Evolutionary conservation across 2,329 filamentous ascomycete genomes (phyloP), one percentile per base, ranked within the genome.

Genomic region (Diaporthe ampelina): DNA sequence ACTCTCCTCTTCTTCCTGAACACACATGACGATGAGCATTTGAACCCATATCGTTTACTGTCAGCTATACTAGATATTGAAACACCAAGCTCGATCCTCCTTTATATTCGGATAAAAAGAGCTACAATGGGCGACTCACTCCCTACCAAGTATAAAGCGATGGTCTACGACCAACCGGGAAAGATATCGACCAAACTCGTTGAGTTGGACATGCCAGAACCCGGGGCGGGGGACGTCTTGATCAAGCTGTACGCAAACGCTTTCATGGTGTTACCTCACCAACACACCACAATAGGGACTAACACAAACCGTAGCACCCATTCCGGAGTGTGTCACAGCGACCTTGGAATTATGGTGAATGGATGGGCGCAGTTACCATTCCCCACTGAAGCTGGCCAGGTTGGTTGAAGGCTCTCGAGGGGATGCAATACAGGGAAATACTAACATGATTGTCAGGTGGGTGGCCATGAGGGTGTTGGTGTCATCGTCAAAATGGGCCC

Each of bases 401-500:
- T 78, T 52, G 13, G 74, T 52, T 17, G n/a, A 13, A 52, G 9
- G n/a, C 8, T 10, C n/a, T 11, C n/a, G n/a, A 13, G 1, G 21
- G 17, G 9, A 11, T 19, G n/a, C 8, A 0, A 26, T 26, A 11
- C 3, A 7, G 9, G 45, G 8, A 29, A 4, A 26, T 24, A 21
- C 57, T 72, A 50, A 72, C 21, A 32, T 15, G 13, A 19, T 17
- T 26, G 93, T 7, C 13, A 75, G 74, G 45, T 75, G 5, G 92
- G 92, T 56, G 92, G 92, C 6, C 92, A 94, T 79, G 92, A 94
- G 82, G 92, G 92, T 24, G 89, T 94, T 1, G 91, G 91, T 56
- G 88, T 87, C 70, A 85, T 94, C 43, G 91, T 92, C 56, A 91
- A 92, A 79, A 84, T 94, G 75, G 92, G 92, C 0, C 85, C 91